These are phyloP conservation scores for Fragaria nilgerrensis DNA, from an alignment of 306 rosid genomes.

Conservation along the genomic window DNA sequence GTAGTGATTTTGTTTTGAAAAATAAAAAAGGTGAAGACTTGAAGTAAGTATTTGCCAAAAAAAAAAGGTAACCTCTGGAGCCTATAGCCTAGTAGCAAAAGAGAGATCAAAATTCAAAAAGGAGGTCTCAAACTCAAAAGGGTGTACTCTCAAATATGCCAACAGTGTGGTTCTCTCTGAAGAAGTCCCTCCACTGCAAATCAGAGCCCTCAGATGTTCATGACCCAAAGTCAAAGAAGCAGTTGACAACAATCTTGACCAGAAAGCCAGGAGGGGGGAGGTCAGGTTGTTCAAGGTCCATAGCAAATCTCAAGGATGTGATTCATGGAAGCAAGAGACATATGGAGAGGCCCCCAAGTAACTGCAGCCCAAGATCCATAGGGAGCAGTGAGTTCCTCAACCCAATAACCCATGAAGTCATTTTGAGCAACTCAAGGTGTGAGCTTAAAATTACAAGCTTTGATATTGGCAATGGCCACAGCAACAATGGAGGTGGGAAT, in stretches of 20 bases:
- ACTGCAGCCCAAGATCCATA: constrained; percentile 84
- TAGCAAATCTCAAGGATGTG: constrained; percentile 88
- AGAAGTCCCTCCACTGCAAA: constrained; percentile 80
- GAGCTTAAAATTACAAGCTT: constrained; percentile 83
- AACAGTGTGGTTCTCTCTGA: constrained; percentile 82
- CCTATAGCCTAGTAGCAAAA: background rate
- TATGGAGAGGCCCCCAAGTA: constrained; percentile 68
- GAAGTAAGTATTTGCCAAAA: constrained; percentile 13
- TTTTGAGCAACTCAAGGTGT: constrained; percentile 78
- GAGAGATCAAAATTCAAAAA: background rate
- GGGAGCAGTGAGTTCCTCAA: constrained; percentile 90
- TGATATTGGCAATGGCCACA: constrained; percentile 35
- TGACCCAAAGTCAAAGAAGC: constrained; percentile 73
- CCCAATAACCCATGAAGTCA: constrained; percentile 86
- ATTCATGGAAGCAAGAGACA: constrained; percentile 92
- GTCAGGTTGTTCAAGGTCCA: constrained; percentile 89
- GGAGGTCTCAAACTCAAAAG: background rate
- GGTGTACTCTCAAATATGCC: constrained; percentile 45
- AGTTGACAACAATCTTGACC: constrained; percentile 66
- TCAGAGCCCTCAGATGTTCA: constrained; percentile 86
- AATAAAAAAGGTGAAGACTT: constrained; percentile 4
- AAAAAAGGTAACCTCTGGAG: constrained; percentile 7
- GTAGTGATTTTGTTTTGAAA: constrained; percentile 28
- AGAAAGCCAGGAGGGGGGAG: constrained; percentile 56
- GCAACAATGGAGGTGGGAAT: constrained; percentile 15